Percentiles rank a stretch among this genome's conserved stretches.
Conservation (phyloP, 352 stramenopile species). For the Stramenopiles sp. region DNA sequence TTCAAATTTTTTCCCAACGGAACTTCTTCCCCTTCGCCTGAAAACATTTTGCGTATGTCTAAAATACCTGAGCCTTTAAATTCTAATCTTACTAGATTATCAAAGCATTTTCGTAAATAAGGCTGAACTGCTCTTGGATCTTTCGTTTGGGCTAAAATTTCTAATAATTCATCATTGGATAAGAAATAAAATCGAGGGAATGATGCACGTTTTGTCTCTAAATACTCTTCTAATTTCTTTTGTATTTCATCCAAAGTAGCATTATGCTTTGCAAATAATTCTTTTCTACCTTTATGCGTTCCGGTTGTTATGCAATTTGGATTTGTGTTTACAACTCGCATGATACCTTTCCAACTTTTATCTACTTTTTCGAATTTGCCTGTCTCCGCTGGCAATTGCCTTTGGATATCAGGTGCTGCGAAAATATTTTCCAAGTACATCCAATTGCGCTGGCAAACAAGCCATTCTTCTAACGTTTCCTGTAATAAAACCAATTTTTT, state of each 20-base stretch:
- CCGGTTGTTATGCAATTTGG: slow-evolving; percentile 62
- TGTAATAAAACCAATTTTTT: slow-evolving; percentile 63
- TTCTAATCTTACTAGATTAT: slow-evolving; percentile 86
- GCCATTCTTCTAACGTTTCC: slow-evolving; percentile 71
- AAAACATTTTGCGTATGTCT: slow-evolving; percentile 74
- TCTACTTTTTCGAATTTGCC: slow-evolving; percentile 72
- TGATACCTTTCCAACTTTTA: slow-evolving; percentile 80
- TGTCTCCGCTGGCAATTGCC: slow-evolving; percentile 65
- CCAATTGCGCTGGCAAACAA: slow-evolving; percentile 80
- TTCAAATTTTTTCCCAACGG: slow-evolving; percentile 89
- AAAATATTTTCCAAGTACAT: slow-evolving; percentile 90
- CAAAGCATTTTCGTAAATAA: slow-evolving; percentile 83
- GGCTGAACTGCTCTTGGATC: slow-evolving; percentile 72
- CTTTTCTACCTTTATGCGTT: slow-evolving; percentile 64
- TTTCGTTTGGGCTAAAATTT: slow-evolving; percentile 52
- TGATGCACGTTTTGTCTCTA: slow-evolving; percentile 64
- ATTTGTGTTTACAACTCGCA: slow-evolving; percentile 63
- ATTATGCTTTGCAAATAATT: slow-evolving; percentile 66
- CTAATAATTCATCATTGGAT: slow-evolving; percentile 70
- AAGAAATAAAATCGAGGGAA: slow-evolving; percentile 84
- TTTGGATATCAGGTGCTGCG: slow-evolving; percentile 63
- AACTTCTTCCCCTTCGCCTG: slow-evolving; percentile 74
- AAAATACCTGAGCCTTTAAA: slow-evolving; percentile 85
- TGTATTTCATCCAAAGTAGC: slow-evolving; percentile 63
- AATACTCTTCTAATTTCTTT: slow-evolving; percentile 62